These are phyloP conservation scores for Protea cynaroides DNA, from an alignment of 164 flowering plant species.

Conservation along the genomic window DNA sequence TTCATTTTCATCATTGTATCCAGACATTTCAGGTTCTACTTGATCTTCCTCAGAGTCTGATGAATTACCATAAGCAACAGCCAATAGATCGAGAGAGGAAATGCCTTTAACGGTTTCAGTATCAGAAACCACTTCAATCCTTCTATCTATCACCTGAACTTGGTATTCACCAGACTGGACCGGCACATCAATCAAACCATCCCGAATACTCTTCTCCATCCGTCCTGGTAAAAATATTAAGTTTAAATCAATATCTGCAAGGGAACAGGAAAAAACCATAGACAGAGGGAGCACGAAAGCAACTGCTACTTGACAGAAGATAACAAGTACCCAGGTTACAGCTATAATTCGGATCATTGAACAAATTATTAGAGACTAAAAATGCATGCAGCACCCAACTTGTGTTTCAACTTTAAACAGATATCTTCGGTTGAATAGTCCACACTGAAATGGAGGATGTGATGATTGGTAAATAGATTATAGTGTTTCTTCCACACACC, in stretches of 20 bases:
- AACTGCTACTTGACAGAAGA: neutral
- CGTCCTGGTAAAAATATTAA: slow-evolving; percentile 25
- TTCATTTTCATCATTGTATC: slow-evolving; percentile 19
- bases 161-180: slow-evolving; percentile 34
- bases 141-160: slow-evolving; percentile 26
- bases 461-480: too few relatives aligned
- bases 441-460: too few relatives aligned
- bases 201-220: slow-evolving; percentile 22
- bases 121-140: slow-evolving; percentile 22
- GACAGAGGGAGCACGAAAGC: neutral
- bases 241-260: neutral
- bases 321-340: neutral
- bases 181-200: slow-evolving; percentile 47
- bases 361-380: too few relatives aligned
- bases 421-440: too few relatives aligned
- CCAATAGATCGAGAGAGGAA: slow-evolving; percentile 78
- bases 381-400: neutral
- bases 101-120: slow-evolving; percentile 22
- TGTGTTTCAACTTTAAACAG: too few relatives aligned
- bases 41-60: slow-evolving; percentile 86
- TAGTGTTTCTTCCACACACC: too few relatives aligned
- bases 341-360: neutral
- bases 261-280: neutral
- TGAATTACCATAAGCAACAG: slow-evolving; percentile 66
- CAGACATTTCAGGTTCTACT: slow-evolving; percentile 26